phyloP scores from a whole-genome alignment of 1,284 basidiomycete genomes.

The Cutaneotrichosporon spelunceum region DNA sequence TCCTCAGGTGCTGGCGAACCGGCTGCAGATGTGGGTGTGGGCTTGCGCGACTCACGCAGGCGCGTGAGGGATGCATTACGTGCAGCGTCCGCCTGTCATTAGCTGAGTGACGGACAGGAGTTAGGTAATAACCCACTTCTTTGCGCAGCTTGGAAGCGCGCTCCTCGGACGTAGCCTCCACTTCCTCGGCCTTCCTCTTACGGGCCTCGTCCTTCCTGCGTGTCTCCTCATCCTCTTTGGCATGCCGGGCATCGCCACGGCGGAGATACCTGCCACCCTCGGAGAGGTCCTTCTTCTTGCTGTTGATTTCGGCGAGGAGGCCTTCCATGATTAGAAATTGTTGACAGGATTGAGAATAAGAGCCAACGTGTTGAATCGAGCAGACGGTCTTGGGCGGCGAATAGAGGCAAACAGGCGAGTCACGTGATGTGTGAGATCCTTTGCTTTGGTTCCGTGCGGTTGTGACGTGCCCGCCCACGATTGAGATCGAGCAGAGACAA shows the following conservation, averaged over 20 bases:
- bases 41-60: constrained; percentile 22
- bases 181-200: constrained; percentile 50
- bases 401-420: not conserved
- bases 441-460: not conserved
- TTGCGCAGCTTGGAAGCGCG: constrained; percentile 32
- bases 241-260: constrained; percentile 63
- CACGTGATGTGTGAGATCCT: not conserved
- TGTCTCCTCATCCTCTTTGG: constrained; percentile 64
- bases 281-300: constrained; percentile 68
- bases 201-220: constrained; percentile 47
- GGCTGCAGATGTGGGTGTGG: constrained; percentile 19
- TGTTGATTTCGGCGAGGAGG: constrained; percentile 70
- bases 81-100: constrained; percentile 31
- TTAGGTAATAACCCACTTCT: constrained; percentile 39
- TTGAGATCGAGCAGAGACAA: no score
- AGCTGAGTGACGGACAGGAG: not conserved
- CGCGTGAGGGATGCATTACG: constrained; percentile 29
- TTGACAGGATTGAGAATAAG: not conserved
- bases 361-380: not conserved
- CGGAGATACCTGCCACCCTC: constrained; percentile 71
- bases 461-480: no score
- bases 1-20: constrained; percentile 41
- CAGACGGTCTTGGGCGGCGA: not conserved
- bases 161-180: constrained; percentile 30
- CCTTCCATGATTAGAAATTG: constrained; percentile 39